phyloP scores from a whole-genome alignment of 2,329 filamentous ascomycete genomes.

The Penicillium sp. region DNA sequence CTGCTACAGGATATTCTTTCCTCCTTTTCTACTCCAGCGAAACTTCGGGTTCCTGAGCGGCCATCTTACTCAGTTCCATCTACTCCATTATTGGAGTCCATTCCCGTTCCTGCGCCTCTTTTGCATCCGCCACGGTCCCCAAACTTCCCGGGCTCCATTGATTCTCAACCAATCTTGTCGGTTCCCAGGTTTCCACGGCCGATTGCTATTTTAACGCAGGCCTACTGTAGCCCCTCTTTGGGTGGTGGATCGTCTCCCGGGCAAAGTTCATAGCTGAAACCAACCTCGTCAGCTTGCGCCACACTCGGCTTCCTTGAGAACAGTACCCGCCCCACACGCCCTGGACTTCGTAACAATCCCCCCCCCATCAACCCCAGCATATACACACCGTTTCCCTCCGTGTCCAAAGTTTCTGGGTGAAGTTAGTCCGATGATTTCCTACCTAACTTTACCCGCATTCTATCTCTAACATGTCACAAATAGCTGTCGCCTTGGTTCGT shows the following conservation, averaged over 20 bases:
- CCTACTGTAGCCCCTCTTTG: conserved; percentile 16
- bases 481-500: conserved; percentile 33
- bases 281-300: conserved; percentile 45
- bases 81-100: background rate
- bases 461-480: conserved; percentile 38
- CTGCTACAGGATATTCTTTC: background rate
- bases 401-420: conserved; percentile 19
- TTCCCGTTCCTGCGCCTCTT: background rate
- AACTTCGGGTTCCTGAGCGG: background rate
- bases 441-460: background rate
- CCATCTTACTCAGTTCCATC: background rate
- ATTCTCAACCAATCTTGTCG: conserved; percentile 16
- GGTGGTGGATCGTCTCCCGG: conserved; percentile 20
- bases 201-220: conserved; percentile 31
- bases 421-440: conserved; percentile 15
- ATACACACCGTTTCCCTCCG: background rate
- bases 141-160: conserved; percentile 17
- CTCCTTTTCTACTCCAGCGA: background rate
- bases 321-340: conserved; percentile 34
- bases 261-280: conserved; percentile 37
- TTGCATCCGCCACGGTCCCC: conserved; percentile 13
- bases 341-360: conserved; percentile 21
- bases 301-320: conserved; percentile 40
- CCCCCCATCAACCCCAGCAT: conserved; percentile 6
- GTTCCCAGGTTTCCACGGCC: conserved; percentile 20